Evolutionary conservation across 2,329 filamentous ascomycete genomes (phyloP), one percentile per base, ranked within the genome.

Genomic region (Furcasterigmium furcatum): DNA sequence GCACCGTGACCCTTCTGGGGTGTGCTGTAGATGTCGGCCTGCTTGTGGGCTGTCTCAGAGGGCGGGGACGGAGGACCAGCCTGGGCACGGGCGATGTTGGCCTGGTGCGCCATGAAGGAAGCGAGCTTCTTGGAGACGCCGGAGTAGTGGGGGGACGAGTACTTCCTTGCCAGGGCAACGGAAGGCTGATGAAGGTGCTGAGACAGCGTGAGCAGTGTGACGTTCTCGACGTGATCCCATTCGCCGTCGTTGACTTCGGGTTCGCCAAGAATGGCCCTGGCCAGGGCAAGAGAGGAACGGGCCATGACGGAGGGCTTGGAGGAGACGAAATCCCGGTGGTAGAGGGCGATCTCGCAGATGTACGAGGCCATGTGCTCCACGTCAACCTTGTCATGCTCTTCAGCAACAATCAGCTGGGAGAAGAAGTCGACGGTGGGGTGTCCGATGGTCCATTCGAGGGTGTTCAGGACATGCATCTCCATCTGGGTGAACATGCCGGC

Each of bases 401-500:
- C 89, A 38, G 88, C 80, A 32, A 95, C 80, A 51, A 92, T 90
- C 50, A 96, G 74, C 62, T 96, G 88, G 39, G 95, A 79, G 71
- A 96, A 99, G 65, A 87, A 88, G 68, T 97, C 92, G 54, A 96
- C 88, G 22, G 94, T 97, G 2, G 94, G 91, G 70, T 97, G 92
- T 45, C 94, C 94, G 55, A 99, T 88, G 55, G 86, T 84, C 94
- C 94, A 99, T 65, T 95, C 90, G 48, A 99, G 80, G 2, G 94
- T 99, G 71, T 96, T 95, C 57, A 99, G 80, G 30, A 99, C 92
- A 67, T 99, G 94, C 91, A 95, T 97, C 73, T 99, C 94, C 94
- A 99, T 99, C 70, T 99, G 94, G 10, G 91, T 92, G 72, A 99
- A 99, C 94, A 99, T 99, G 72, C 96, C 92, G 41, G 96, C 91